Base-by-base conservation (phyloP, 2,329 filamentous ascomycete genomes). In the Arthroderma sp. region DNA sequence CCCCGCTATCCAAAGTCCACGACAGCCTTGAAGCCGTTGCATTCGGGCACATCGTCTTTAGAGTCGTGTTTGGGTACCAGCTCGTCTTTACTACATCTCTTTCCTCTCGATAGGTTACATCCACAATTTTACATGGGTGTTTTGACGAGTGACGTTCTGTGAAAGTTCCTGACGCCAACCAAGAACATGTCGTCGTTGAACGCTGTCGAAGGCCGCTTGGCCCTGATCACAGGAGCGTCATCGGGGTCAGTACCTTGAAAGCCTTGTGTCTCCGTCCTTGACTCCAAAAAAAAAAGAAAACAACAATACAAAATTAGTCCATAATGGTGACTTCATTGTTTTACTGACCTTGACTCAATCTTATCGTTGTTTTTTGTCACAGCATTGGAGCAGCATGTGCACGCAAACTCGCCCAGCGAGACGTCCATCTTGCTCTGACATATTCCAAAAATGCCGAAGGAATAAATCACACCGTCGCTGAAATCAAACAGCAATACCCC, bases 341-440 rank as follows among this genome's bases (percentile, higher is more conserved):
- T 34, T 34, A 9, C 32, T 11, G 8, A 45, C 38, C 31, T 36
- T 38, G 33, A 33, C 29, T 29, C 1, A 15, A 32, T 38, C 36
- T 46, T 47, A 29, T n/a, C 40, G 30, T 4, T 9, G 30, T 42
- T 6, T n/a, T 9, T n/a, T 9, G 30, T 2, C 8, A 29, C 45
- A 79, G 77, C n/a, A 80, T 81, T 41, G 77, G 77, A 22, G 68
- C 69, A 48, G 74, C 74, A 38, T 76, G 73, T 52, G 75, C 77
- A 11, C 66, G 65, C 42, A 69, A 74, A 41, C 68, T 81, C n/a
- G 71, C 69, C 45, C 51, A 60, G 6, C 61, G 70, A 40, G 72
- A 73, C 29, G 66, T 68, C n/a, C 63, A 72, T 49, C 65, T 81
- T 4, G 77, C 76, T 6, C 60, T 81, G 28, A 78, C 75, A 1